phyloP scores from a whole-genome alignment of 805 yeast genomes.

The Candida morakotiae region DNA sequence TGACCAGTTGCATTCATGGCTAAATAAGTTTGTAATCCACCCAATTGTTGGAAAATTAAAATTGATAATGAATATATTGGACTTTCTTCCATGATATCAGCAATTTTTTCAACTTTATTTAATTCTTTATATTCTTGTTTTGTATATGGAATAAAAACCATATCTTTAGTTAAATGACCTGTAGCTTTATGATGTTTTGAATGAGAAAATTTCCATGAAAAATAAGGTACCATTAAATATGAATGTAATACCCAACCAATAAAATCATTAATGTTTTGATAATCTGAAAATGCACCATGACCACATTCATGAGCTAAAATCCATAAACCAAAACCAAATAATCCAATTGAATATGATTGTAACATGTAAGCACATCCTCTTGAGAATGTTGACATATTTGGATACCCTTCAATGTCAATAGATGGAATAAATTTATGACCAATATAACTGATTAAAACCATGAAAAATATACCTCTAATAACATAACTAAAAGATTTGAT shows the following conservation, averaged over 20 bases:
- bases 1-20: constrained; percentile 57
- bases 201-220: constrained; percentile 60
- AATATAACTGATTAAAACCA: constrained; percentile 38
- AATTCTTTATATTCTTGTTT: constrained; percentile 40
- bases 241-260: constrained; percentile 63
- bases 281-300: constrained; percentile 58
- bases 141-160: constrained; percentile 56
- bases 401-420: constrained; percentile 17
- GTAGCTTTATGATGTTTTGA: constrained; percentile 63
- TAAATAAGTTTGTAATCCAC: constrained; percentile 51
- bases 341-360: constrained; percentile 49
- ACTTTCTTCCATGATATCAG: constrained; percentile 51
- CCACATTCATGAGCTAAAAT: constrained; percentile 65
- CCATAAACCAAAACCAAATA: constrained; percentile 58
- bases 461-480: constrained; percentile 45
- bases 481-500: constrained; percentile 49
- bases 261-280: constrained; percentile 47
- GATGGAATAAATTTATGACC: constrained; percentile 47
- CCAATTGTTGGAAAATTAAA: constrained; percentile 51
- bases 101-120: constrained; percentile 27
- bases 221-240: constrained; percentile 54
- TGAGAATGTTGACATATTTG: constrained; percentile 36
- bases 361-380: constrained; percentile 58
- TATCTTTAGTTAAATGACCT: constrained; percentile 56
- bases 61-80: constrained; percentile 45